These are phyloP conservation scores for Apocynum venetum DNA, from an alignment of 257 asterid genomes.

Conservation along the genomic window DNA sequence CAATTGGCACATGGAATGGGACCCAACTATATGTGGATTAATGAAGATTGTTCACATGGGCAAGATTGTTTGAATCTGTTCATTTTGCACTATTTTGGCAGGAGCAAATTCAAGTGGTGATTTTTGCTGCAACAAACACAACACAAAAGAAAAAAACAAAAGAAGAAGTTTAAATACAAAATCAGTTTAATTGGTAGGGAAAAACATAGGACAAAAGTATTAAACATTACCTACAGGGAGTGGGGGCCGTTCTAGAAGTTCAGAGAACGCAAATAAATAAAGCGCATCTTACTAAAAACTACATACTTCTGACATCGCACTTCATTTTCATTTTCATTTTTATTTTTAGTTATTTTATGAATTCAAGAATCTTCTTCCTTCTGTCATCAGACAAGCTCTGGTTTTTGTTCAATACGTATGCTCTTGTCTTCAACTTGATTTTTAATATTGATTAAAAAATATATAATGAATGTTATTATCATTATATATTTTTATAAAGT, in stretches of 20 bases:
- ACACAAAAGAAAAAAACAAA: no score
- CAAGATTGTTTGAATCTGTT: conserved; percentile 34
- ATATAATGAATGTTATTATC: no score
- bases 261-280: conserved; percentile 4
- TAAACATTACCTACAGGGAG: neutral
- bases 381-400: no score
- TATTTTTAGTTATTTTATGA: neutral
- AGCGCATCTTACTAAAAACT: no score
- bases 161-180: no score
- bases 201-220: no score
- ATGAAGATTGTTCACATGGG: conserved; percentile 41
- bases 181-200: no score
- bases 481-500: no score
- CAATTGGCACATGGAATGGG: conserved; percentile 58
- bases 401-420: neutral
- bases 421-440: no score
- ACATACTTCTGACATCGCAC: neutral
- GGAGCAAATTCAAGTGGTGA: conserved; percentile 21
- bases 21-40: conserved; percentile 40
- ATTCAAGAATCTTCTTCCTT: conserved; percentile 1
- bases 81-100: conserved; percentile 28
- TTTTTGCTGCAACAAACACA: neutral
- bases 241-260: conserved; percentile 31
- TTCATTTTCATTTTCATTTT: neutral
- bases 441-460: no score